Percentiles rank a stretch among this genome's conserved stretches.
Conservation (phyloP, 1,284 basidiomycete genomes). For the Malassezia furfur region DNA sequence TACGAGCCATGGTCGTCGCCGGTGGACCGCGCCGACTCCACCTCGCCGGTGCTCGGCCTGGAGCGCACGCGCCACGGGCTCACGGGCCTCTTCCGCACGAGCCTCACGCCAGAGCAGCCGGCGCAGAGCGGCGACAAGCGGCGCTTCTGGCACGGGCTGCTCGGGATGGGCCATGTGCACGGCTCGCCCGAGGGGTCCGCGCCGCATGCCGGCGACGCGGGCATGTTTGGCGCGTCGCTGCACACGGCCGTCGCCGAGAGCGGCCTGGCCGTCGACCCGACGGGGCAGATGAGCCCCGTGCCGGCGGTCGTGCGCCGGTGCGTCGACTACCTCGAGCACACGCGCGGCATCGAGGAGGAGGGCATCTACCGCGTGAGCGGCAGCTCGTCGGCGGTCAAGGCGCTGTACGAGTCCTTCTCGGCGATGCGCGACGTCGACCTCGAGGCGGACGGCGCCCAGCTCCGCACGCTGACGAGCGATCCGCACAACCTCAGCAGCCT, state of each 20-base stretch:
- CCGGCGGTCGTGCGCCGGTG: constrained; percentile 91
- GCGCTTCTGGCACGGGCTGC: constrained; percentile 38
- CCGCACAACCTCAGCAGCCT: constrained; percentile 42
- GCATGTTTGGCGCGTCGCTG: constrained; percentile 78
- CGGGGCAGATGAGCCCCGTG: constrained; percentile 49
- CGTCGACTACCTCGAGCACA: constrained; percentile 54
- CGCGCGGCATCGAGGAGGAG: constrained; percentile 87
- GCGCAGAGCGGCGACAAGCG: constrained; percentile 38
- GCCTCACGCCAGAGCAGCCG: neutral
- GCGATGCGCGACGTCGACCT: constrained; percentile 50
- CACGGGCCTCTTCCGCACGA: neutral
- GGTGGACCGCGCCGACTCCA: neutral
- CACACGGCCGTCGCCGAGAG: constrained; percentile 79
- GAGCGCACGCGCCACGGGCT: neutral
- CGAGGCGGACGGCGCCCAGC: constrained; percentile 18
- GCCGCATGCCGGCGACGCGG: constrained; percentile 19
- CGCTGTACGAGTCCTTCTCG: constrained; percentile 84
- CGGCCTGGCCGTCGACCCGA: constrained; percentile 56
- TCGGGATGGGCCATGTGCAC: constrained; percentile 18
- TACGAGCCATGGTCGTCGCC: neutral
- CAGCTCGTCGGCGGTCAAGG: constrained; percentile 71
- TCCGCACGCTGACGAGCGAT: constrained; percentile 20
- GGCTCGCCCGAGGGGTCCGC: neutral
- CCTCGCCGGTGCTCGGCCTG: neutral
- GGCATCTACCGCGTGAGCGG: constrained; percentile 77